phyloP scores from a whole-genome alignment of 108 stramenopile species.

The Cyclotella choctawhatcheeana region DNA sequence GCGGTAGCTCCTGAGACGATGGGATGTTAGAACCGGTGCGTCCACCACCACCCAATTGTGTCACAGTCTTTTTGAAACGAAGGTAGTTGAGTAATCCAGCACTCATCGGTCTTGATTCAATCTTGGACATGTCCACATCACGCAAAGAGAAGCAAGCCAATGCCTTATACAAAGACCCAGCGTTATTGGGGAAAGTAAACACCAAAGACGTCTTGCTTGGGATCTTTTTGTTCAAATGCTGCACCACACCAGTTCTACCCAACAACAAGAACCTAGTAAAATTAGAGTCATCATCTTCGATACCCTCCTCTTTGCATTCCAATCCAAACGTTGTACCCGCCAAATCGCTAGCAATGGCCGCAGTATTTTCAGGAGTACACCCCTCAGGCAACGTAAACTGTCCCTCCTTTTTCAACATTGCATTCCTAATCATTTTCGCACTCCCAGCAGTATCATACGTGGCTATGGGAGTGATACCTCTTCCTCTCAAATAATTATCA shows the following conservation, averaged over 20 bases:
- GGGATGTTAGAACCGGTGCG: slow-evolving; percentile 1
- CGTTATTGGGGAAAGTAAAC: slow-evolving; percentile 92
- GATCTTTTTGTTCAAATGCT: slow-evolving; percentile 72
- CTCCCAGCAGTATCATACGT: slow-evolving; percentile 97
- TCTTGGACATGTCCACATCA: slow-evolving; percentile 97
- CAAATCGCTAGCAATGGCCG: slow-evolving; percentile 94
- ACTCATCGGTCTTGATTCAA: slow-evolving; percentile 94
- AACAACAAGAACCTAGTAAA: slow-evolving; percentile 97
- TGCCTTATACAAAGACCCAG: slow-evolving; percentile 96
- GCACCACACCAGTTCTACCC: slow-evolving; percentile 74
- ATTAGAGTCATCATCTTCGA: slow-evolving; percentile 97
- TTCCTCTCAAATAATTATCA: slow-evolving; percentile 91
- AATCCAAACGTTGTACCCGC: slow-evolving; percentile 92
- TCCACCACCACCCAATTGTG: slow-evolving; percentile 22
- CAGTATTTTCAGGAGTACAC: slow-evolving; percentile 89
- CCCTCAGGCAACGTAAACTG: slow-evolving; percentile 60
- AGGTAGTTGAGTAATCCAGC: slow-evolving; percentile 84
- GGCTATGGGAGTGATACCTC: slow-evolving; percentile 78
- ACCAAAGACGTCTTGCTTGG: slow-evolving; percentile 93
- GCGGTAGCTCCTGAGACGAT: slow-evolving; percentile 59
- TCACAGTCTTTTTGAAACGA: slow-evolving; percentile 73
- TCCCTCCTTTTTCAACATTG: slow-evolving; percentile 27
- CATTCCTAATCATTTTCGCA: slow-evolving; percentile 91
- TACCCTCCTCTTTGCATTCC: slow-evolving; percentile 88
- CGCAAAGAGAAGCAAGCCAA: slow-evolving; percentile 94